Conservation (phyloP, 441 rosid genomes). For the Jatropha podagrica region DNA sequence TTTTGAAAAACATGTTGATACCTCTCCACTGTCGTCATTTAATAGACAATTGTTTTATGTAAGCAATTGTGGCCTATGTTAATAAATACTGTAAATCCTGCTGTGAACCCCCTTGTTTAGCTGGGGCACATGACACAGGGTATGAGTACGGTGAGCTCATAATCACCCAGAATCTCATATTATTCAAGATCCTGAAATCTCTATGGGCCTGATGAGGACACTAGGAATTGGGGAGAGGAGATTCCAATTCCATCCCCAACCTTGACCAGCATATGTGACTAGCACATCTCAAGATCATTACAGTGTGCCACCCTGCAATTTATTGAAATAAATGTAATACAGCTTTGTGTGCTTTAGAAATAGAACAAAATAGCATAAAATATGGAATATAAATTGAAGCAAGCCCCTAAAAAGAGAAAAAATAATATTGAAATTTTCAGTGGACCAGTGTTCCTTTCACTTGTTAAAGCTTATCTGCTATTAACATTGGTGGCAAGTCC, state of each 20-base stretch:
- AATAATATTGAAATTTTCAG: not conserved
- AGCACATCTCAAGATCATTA: not conserved
- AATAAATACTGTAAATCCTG: not conserved
- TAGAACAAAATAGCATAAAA: not conserved
- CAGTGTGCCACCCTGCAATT: not conserved
- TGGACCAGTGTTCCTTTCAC: not conserved
- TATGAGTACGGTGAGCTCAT: not conserved
- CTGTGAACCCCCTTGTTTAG: not conserved
- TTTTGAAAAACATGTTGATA: slow-evolving; percentile 8
- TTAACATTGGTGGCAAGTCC: not conserved
- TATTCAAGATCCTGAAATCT: not conserved
- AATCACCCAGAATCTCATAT: not conserved
- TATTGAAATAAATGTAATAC: not conserved
- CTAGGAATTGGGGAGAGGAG: not conserved
- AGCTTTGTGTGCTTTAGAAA: not conserved
- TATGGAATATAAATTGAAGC: not conserved
- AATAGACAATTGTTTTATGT: not conserved
- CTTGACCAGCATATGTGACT: not conserved
- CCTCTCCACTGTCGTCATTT: not conserved
- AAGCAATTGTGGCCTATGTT: not conserved
- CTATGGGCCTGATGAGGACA: not conserved
- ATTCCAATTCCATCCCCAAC: not conserved
- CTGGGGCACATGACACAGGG: not conserved
- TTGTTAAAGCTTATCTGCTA: not conserved
- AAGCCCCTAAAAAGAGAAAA: not conserved